These are phyloP conservation scores for Lodderomyces parapsilosis DNA, from an alignment of 1,139 yeast genomes.

Conservation along the genomic window DNA sequence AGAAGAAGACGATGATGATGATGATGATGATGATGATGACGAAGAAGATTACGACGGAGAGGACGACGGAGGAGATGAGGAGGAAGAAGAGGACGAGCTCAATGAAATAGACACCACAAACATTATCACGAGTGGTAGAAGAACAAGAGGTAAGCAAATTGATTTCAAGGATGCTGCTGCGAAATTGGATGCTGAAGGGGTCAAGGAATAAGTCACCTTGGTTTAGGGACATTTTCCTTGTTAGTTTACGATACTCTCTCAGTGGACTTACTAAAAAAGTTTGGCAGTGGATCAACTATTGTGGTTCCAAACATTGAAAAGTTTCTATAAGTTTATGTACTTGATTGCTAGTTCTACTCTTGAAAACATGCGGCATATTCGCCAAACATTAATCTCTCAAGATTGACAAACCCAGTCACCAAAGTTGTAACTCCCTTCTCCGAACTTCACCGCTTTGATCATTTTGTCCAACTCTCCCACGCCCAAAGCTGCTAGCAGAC, in stretches of 20 bases:
- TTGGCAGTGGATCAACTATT: no score
- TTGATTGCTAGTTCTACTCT: neutral
- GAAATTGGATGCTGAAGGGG: conserved; percentile 53
- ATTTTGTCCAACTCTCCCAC: conserved; percentile 35
- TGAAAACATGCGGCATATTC: conserved; percentile 9
- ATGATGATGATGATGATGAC: conserved; percentile 41
- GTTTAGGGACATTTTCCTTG: neutral
- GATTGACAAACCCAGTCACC: conserved; percentile 29
- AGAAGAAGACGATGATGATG: conserved; percentile 60
- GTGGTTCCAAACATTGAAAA: no score
- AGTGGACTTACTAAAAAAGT: neutral
- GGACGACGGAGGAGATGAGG: conserved; percentile 47
- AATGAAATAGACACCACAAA: conserved; percentile 82
- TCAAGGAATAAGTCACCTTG: neutral
- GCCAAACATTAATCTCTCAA: conserved; percentile 20
- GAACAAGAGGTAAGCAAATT: conserved; percentile 87
- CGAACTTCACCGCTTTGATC: conserved; percentile 27
- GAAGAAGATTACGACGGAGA: conserved; percentile 57
- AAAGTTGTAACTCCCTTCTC: conserved; percentile 41
- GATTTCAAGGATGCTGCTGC: conserved; percentile 87
- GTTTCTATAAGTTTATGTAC: neutral
- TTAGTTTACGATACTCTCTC: no score
- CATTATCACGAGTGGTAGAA: conserved; percentile 79
- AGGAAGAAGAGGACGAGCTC: conserved; percentile 75
- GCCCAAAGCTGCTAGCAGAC: conserved; percentile 34